Evolutionary conservation across 371 early-diverging fungal genomes (phyloP).

Genomic region (Dichotomocladium elegans): DNA sequence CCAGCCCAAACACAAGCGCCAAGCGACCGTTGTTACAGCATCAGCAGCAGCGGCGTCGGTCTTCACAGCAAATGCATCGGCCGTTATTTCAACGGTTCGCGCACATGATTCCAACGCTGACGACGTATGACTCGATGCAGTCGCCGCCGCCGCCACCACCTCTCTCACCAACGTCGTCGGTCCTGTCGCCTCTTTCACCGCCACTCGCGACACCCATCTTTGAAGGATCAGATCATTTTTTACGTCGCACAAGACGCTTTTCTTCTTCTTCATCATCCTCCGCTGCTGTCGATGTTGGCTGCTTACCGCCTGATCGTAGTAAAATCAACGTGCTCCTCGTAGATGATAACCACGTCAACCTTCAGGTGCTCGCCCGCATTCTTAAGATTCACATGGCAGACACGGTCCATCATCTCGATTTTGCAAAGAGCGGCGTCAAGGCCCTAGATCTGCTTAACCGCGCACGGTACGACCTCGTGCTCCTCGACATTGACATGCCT

Average conservation of each 20-base stretch:
- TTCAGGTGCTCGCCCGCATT: conserved; percentile 47
- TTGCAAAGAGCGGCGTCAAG: conserved; percentile 34
- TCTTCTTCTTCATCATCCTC: too few species aligned
- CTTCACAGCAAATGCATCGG: conserved; percentile 3
- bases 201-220: too few species aligned
- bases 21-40: not conserved
- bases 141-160: conserved; percentile 4
- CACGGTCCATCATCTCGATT: conserved; percentile 34
- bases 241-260: too few species aligned
- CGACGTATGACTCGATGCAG: not conserved
- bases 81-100: not conserved
- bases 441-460: conserved; percentile 40
- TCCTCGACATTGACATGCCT: conserved; percentile 70
- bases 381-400: conserved; percentile 49
- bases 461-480: conserved; percentile 44
- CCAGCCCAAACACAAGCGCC: not conserved
- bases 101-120: not conserved
- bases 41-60: conserved; percentile 1
- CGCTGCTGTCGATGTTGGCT: not conserved
- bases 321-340: conserved; percentile 23
- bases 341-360: conserved; percentile 60
- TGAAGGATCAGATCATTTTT: too few species aligned
- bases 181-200: too few species aligned
- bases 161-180: not conserved
- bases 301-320: not conserved